Conservation (phyloP, 176 grass and related monocot species). For the Phoenix dactylifera region DNA sequence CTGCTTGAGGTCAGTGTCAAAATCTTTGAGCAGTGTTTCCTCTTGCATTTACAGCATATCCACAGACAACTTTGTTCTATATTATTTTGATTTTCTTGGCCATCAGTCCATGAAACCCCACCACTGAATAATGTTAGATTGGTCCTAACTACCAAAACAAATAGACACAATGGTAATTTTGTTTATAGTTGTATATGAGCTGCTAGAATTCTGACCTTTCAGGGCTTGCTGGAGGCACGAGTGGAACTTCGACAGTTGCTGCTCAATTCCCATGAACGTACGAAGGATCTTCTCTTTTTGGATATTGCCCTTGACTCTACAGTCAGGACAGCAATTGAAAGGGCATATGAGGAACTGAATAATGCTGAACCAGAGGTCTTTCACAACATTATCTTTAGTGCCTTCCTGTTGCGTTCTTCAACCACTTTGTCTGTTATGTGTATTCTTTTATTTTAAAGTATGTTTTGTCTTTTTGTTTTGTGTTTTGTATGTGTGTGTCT, state of each 20-base stretch:
- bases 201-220: constrained; percentile 19
- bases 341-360: constrained; percentile 72
- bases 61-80: neutral
- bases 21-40: neutral
- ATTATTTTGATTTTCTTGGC: neutral
- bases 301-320: constrained; percentile 96
- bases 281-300: constrained; percentile 97
- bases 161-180: neutral
- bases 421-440: neutral
- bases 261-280: constrained; percentile 48
- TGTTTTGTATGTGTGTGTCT: no score
- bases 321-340: constrained; percentile 87
- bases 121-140: constrained; percentile 1
- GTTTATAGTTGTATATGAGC: neutral
- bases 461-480: no score
- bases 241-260: constrained; percentile 71
- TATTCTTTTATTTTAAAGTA: neutral
- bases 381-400: constrained; percentile 13
- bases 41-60: constrained; percentile 8
- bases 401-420: neutral
- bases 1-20: constrained; percentile 66
- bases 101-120: neutral
- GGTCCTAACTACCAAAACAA: neutral
- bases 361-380: constrained; percentile 63
- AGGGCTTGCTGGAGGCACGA: constrained; percentile 87